These are phyloP conservation scores for Lathyrus tuberosus DNA, from an alignment of 306 rosid species.

Conservation along the genomic window DNA sequence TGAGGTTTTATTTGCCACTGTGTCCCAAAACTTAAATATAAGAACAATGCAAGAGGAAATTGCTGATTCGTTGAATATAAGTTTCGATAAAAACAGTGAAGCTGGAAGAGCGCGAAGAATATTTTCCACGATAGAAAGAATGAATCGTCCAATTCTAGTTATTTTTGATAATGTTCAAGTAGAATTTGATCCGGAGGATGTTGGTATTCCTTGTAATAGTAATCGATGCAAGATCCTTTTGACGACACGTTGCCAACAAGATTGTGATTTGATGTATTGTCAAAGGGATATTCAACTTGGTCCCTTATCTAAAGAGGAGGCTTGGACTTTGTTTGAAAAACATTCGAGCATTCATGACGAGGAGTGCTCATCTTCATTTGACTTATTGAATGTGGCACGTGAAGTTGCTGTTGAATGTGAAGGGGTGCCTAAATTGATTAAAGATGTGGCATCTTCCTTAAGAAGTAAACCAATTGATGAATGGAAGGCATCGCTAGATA, in stretches of 20 bases:
- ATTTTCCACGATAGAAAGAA: not conserved
- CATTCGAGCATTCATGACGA: constrained; percentile 21
- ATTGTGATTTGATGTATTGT: constrained; percentile 33
- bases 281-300: constrained; percentile 24
- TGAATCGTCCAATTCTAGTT: constrained; percentile 14
- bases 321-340: constrained; percentile 34
- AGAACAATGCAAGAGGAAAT: constrained; percentile 27
- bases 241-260: constrained; percentile 21
- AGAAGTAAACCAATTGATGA: constrained; percentile 30
- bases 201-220: constrained; percentile 34
- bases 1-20: constrained; percentile 2
- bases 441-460: constrained; percentile 35
- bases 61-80: constrained; percentile 24
- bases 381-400: not conserved
- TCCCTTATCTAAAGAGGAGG: constrained; percentile 25
- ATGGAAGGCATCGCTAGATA: constrained; percentile 29
- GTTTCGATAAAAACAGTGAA: not conserved
- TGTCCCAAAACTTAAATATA: constrained; percentile 15
- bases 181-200: constrained; percentile 25
- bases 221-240: constrained; percentile 25
- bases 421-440: constrained; percentile 32
- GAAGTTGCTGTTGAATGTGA: constrained; percentile 31
- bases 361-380: not conserved
- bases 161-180: constrained; percentile 30
- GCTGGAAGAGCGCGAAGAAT: constrained; percentile 18